Conservation (phyloP, 495 filamentous ascomycete species). For the Peziza echinospora region DNA sequence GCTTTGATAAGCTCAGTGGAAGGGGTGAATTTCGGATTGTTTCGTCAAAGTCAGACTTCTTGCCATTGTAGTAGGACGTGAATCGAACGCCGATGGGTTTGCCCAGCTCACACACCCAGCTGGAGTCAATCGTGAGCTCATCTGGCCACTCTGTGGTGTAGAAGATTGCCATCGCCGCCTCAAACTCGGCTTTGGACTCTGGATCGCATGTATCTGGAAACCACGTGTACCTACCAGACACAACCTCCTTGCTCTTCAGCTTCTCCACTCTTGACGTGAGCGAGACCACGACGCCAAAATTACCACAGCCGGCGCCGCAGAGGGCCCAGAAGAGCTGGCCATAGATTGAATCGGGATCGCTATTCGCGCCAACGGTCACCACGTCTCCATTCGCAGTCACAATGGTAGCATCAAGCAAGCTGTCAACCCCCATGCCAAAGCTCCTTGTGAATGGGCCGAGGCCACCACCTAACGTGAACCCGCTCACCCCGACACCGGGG, state of each 20-base stretch:
- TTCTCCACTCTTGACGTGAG: conserved; percentile 6
- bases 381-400: conserved; percentile 7
- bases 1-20: conserved; percentile 2
- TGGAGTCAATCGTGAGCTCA: conserved; percentile 15
- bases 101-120: conserved; percentile 17
- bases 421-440: conserved; percentile 17
- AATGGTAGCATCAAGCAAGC: conserved; percentile 6
- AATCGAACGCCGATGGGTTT: conserved; percentile 3
- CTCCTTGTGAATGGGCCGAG: conserved; percentile 12
- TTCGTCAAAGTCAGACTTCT: conserved; percentile 6
- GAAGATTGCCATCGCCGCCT: conserved; percentile 11
- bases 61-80: conserved; percentile 5
- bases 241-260: conserved; percentile 2
- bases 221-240: conserved; percentile 12
- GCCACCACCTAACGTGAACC: conserved; percentile 14
- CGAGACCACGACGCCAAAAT: conserved; percentile 5
- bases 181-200: not conserved
- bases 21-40: conserved; percentile 5
- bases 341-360: conserved; percentile 1
- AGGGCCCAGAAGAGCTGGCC: conserved; percentile 5
- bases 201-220: conserved; percentile 11
- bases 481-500: conserved; percentile 16
- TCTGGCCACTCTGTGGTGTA: conserved; percentile 8
- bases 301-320: conserved; percentile 1
- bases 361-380: conserved; percentile 7